Evolutionary conservation across 768 basidiomycete genomes (phyloP), one percentile per base, ranked within the genome.

Genomic region (Roridomyces roridus): DNA sequence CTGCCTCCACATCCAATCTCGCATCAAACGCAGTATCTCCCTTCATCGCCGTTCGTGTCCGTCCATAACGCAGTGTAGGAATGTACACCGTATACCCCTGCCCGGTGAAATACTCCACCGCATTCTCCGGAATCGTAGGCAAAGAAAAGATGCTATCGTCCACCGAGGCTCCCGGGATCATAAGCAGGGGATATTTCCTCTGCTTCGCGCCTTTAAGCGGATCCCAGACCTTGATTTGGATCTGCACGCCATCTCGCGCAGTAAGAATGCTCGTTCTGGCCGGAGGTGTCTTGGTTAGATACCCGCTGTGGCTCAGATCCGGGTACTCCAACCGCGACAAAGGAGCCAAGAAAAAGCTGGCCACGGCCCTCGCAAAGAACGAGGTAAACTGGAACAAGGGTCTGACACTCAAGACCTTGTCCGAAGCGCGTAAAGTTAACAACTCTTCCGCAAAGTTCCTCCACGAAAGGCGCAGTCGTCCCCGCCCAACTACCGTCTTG

Each of bases 101-200:
- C 40, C 39, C 36, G 8, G 57, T 58, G 50, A 62, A 65, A 26
- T 63, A 65, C 1, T 65, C 59, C 15, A 65, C 58, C 6, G 62
- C 39, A 31, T 65, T 65, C 25, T 45, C 23, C 20, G 43, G 42
- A 14, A 63, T 63, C 9, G 64, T 65, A 5, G 62, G 64, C 17
- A 57, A 39, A 6, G 64, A 55, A 41, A 50, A 63, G 10, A 65
- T 65, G 23, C 57, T 50, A 31, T 65, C 53, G 59, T 65, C 62
- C 23, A 65, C 64, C 17, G 62, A 60, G 11, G 64, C 64, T 12
- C 62, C 64, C 8, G 64, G 64, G 25, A 65, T 48, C 54, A 65
- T 50, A 17, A 65, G 17, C 14, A 65, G 20, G 20, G 58, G 58
- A 24, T 46, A 35, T 14, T 55, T 58, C 26, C 17, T 46, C 12